Evolutionary conservation across 75 land plant species (phyloP).

Genomic region (Adiantum capillusveneris): DNA sequence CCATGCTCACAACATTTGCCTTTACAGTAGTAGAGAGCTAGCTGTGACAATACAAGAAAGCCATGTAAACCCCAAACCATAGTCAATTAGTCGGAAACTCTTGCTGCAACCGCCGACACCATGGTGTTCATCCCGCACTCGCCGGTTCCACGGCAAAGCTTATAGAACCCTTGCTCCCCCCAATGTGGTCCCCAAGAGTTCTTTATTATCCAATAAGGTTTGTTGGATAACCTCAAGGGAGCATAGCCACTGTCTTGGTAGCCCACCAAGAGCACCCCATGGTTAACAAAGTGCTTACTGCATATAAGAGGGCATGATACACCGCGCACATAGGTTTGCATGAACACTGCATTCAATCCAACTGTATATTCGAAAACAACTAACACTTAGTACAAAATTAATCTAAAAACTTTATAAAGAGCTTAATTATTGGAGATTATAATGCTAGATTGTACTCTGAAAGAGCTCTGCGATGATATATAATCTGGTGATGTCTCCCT

Average conservation of each 20-base stretch:
- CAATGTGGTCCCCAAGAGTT: slow-evolving; percentile 41
- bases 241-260: slow-evolving; percentile 31
- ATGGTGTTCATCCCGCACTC: slow-evolving; percentile 35
- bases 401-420: too few relatives aligned
- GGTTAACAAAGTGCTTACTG: slow-evolving; percentile 25
- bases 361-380: slow-evolving; percentile 12
- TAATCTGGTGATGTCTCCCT: too few relatives aligned
- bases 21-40: too few relatives aligned
- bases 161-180: slow-evolving; percentile 45
- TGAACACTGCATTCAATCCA: slow-evolving; percentile 40
- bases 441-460: too few relatives aligned
- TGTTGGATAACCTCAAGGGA: slow-evolving; percentile 17
- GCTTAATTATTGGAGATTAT: too few relatives aligned
- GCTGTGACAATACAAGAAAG: too few relatives aligned
- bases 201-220: slow-evolving; percentile 45
- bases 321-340: slow-evolving; percentile 41
- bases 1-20: too few relatives aligned
- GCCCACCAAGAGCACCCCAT: slow-evolving; percentile 40
- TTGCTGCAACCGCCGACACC: slow-evolving; percentile 39
- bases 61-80: too few relatives aligned
- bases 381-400: not conserved
- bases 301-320: slow-evolving; percentile 45
- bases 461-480: too few relatives aligned
- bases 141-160: slow-evolving; percentile 27
- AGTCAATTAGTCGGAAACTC: not conserved